These are phyloP conservation scores for Neofusicoccum parvum DNA, from an alignment of 2,329 filamentous ascomycete species.

Conservation along the genomic window DNA sequence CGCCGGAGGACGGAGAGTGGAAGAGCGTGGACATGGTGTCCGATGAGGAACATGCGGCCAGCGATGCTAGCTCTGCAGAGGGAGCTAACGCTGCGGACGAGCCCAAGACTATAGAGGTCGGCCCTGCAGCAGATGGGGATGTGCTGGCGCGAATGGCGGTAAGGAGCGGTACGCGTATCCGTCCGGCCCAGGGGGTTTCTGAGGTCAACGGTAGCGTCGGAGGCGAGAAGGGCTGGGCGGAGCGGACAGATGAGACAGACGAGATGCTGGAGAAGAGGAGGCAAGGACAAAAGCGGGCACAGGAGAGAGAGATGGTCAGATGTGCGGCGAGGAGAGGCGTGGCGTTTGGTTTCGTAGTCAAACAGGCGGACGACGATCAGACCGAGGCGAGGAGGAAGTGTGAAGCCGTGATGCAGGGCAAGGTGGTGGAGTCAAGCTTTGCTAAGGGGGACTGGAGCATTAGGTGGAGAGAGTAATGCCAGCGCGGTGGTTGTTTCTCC, in stretches of 20 bases:
- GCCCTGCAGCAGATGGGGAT: neutral
- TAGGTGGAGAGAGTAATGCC: conserved; percentile 54
- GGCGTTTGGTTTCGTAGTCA: conserved; percentile 54
- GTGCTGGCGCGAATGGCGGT: conserved; percentile 27
- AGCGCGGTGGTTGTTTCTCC: neutral
- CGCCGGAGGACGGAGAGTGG: conserved; percentile 44
- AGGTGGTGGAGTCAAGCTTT: conserved; percentile 62
- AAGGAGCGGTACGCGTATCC: conserved; percentile 26
- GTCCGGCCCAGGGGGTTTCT: conserved; percentile 47
- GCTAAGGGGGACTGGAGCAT: conserved; percentile 64
- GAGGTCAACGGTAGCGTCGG: conserved; percentile 60
- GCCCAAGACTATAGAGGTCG: neutral
- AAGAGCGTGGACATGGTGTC: conserved; percentile 50
- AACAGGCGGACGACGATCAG: conserved; percentile 24
- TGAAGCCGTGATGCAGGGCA: conserved; percentile 61
- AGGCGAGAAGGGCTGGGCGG: conserved; percentile 58
- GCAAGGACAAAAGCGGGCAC: conserved; percentile 52
- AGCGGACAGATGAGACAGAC: conserved; percentile 55
- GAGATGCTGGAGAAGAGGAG: conserved; percentile 53
- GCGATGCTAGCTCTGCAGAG: conserved; percentile 14
- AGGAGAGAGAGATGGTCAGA: conserved; percentile 60
- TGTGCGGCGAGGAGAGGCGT: conserved; percentile 64
- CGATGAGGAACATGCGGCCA: conserved; percentile 23
- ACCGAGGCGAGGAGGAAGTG: conserved; percentile 47
- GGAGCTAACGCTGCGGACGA: neutral